phyloP scores from a whole-genome alignment of 2,329 filamentous ascomycete species.

The Ampelomyces quisqualis region DNA sequence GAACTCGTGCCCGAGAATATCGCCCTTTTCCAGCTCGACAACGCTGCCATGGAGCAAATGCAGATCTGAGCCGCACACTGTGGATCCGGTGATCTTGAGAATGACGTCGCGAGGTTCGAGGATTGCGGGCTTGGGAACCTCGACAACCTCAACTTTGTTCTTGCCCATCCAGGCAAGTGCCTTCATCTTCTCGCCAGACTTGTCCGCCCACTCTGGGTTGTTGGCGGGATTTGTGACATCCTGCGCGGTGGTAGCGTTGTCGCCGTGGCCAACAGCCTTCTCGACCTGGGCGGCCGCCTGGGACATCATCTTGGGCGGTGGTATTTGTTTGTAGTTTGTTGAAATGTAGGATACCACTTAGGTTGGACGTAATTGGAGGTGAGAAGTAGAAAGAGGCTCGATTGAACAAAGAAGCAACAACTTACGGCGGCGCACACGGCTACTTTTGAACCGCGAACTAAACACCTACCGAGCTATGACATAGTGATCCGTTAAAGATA shows the following conservation, averaged over 20 bases:
- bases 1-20: constrained; percentile 56
- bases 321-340: constrained; percentile 8
- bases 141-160: constrained; percentile 70
- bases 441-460: constrained; percentile 19
- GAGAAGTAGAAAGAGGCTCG: not conserved
- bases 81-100: constrained; percentile 70
- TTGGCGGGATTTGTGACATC: constrained; percentile 66
- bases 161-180: constrained; percentile 82
- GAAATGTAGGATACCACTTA: not conserved
- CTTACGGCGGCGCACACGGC: constrained; percentile 4
- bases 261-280: constrained; percentile 66
- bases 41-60: constrained; percentile 56
- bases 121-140: constrained; percentile 69
- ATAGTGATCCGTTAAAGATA: not conserved
- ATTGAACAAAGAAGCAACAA: constrained; percentile 1
- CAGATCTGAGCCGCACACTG: constrained; percentile 62
- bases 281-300: constrained; percentile 66
- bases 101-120: constrained; percentile 76
- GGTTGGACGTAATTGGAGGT: not conserved
- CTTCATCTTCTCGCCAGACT: constrained; percentile 65
- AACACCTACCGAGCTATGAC: constrained; percentile 6
- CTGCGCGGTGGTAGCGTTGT: constrained; percentile 65
- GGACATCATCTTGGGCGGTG: constrained; percentile 36
- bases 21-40: constrained; percentile 54
- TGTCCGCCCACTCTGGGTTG: constrained; percentile 46